phyloP scores from a whole-genome alignment of 768 basidiomycete genomes.

The Dioszegia aurantiaca region DNA sequence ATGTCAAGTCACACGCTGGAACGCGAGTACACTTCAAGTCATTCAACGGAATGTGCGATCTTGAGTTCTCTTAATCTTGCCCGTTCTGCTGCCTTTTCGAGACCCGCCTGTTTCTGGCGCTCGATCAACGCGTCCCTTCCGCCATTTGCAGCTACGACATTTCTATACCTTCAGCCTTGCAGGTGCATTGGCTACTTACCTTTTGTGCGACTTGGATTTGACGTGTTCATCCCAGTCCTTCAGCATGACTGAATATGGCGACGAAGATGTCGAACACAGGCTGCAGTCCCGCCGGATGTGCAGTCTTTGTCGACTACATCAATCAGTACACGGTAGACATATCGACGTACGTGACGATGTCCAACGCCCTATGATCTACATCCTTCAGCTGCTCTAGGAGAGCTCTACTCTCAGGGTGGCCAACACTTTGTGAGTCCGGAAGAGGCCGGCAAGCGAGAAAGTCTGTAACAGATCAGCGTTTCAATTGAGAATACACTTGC shows the following conservation, averaged over 20 bases:
- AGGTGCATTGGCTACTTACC: conserved; percentile 15
- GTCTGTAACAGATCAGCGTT: conserved; percentile 52
- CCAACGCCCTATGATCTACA: not conserved
- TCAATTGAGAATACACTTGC: conserved; percentile 16
- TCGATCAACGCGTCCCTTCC: conserved; percentile 5
- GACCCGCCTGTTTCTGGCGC: not conserved
- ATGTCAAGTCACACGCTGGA: no score
- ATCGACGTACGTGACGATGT: no score
- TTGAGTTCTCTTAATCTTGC: not conserved
- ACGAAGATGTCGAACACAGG: conserved; percentile 25
- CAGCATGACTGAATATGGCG: conserved; percentile 21
- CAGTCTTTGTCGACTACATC: conserved; percentile 35
- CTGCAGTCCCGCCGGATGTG: conserved; percentile 37
- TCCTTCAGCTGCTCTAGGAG: conserved; percentile 24
- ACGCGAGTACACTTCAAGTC: no score
- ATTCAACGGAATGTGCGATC: no score
- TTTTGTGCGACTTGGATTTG: conserved; percentile 24
- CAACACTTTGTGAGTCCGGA: conserved; percentile 57
- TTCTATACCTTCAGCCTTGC: not conserved
- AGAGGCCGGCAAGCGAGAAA: conserved; percentile 60
- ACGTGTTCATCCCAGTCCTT: conserved; percentile 30
- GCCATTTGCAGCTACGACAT: not conserved
- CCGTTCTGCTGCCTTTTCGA: not conserved
- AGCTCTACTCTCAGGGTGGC: conserved; percentile 29
- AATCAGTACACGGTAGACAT: no score